Evolutionary conservation across 495 filamentous ascomycete genomes (phyloP).

Genomic region (Saxophila tyrrhenica): DNA sequence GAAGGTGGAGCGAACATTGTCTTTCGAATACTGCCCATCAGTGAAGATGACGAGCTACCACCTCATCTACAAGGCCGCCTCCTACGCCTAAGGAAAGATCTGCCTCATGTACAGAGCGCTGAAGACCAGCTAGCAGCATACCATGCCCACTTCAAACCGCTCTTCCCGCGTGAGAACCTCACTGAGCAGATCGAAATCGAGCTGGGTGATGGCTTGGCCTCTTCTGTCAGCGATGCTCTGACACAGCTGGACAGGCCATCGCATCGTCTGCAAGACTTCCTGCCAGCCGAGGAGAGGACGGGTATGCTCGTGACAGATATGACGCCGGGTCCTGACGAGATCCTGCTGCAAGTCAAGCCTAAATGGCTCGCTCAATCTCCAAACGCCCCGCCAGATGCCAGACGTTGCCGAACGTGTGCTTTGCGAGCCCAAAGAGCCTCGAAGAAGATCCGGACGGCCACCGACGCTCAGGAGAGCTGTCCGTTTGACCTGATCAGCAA

Average conservation of each 20-base stretch:
- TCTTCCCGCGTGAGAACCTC: constrained; percentile 8
- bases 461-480: constrained; percentile 12
- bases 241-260: constrained; percentile 2
- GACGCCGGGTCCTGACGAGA: constrained; percentile 38
- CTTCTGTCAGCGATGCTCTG: neutral
- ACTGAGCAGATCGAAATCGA: constrained; percentile 6
- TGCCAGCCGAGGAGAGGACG: constrained; percentile 33
- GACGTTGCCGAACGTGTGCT: constrained; percentile 79
- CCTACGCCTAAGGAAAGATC: constrained; percentile 17
- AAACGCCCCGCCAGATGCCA: constrained; percentile 52
- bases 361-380: constrained; percentile 89
- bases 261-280: constrained; percentile 5
- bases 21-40: constrained; percentile 4
- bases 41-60: constrained; percentile 1
- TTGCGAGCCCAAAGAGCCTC: constrained; percentile 48
- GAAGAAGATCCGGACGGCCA: neutral
- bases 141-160: constrained; percentile 2
- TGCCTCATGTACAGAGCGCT: neutral
- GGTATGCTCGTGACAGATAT: constrained; percentile 76
- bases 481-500: constrained; percentile 11
- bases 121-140: neutral
- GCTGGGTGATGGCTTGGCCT: neutral
- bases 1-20: constrained; percentile 22
- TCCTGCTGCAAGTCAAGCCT: constrained; percentile 64
- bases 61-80: constrained; percentile 4